Percentiles rank a stretch among this genome's conserved stretches.
Evolutionary conservation across 2,329 filamentous ascomycete genomes (phyloP).

Genomic region (Rhytidhysteron rufulum): DNA sequence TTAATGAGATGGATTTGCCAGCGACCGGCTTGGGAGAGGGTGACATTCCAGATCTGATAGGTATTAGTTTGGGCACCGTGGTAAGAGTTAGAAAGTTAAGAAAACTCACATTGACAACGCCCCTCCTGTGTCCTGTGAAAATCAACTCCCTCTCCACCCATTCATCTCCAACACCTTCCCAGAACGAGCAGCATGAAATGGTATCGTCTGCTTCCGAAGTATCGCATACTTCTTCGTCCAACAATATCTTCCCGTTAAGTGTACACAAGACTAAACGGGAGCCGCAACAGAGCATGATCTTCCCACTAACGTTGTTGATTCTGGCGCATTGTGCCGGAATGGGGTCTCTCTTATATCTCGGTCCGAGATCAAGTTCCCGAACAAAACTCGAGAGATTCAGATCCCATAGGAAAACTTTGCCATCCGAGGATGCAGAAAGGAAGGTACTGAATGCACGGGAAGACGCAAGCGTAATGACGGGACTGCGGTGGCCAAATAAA

Average conservation of each 20-base stretch:
- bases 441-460: constrained; percentile 87
- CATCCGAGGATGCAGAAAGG: constrained; percentile 76
- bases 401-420: constrained; percentile 87
- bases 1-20: constrained; percentile 79
- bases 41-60: constrained; percentile 54
- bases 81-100: neutral
- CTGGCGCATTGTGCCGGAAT: constrained; percentile 62
- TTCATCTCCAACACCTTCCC: constrained; percentile 85
- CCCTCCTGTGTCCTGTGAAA: constrained; percentile 82
- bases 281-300: constrained; percentile 80
- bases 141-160: constrained; percentile 84
- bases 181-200: constrained; percentile 81
- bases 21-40: constrained; percentile 51
- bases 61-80: neutral
- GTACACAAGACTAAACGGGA: constrained; percentile 75
- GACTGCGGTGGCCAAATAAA: constrained; percentile 84
- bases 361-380: constrained; percentile 58
- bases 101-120: constrained; percentile 65
- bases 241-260: constrained; percentile 77
- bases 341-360: constrained; percentile 17
- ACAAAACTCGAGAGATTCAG: constrained; percentile 87
- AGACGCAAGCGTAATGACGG: constrained; percentile 77
- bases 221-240: constrained; percentile 77
- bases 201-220: constrained; percentile 60
- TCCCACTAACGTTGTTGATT: constrained; percentile 87